A percentile compares a stretch with the other conserved stretches of the same genome.
phyloP scores from a whole-genome alignment of 2,329 filamentous ascomycete genomes.

The Aspergillus intermedius region DNA sequence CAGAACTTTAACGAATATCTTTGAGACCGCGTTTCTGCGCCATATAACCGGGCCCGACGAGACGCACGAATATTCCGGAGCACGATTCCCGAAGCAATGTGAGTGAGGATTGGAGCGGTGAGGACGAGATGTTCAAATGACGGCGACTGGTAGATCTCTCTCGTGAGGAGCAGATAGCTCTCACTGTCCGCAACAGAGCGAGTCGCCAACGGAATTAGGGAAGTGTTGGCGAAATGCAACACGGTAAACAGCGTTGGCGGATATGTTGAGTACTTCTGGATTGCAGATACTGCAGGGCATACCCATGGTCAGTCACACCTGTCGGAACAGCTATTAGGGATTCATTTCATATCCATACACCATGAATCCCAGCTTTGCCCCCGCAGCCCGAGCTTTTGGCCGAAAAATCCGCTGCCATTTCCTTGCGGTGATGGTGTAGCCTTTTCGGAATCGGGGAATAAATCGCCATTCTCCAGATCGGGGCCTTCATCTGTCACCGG shows the following conservation, averaged over 20 bases:
- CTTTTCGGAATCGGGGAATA: conserved; percentile 28
- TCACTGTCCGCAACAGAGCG: conserved; percentile 69
- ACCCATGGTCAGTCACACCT: background rate
- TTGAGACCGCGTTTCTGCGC: conserved; percentile 56
- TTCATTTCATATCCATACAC: conserved; percentile 44
- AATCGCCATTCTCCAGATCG: conserved; percentile 47
- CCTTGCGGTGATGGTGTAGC: conserved; percentile 5
- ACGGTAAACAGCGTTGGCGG: conserved; percentile 69
- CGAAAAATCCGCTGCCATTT: conserved; percentile 12
- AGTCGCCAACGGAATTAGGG: conserved; percentile 69
- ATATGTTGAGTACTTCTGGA: conserved; percentile 87
- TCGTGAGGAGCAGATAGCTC: conserved; percentile 79
- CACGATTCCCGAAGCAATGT: conserved; percentile 69
- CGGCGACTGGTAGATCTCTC: conserved; percentile 84
- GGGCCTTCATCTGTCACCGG: conserved; percentile 59
- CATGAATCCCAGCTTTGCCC: conserved; percentile 70
- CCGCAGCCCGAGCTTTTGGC: conserved; percentile 49
- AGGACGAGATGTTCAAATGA: conserved; percentile 75
- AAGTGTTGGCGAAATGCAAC: conserved; percentile 75
- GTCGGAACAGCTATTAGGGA: background rate
- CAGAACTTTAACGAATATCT: conserved; percentile 46
- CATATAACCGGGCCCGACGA: conserved; percentile 68
- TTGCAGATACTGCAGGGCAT: conserved; percentile 53
- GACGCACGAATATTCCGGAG: conserved; percentile 68
- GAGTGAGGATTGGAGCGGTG: conserved; percentile 64